These are phyloP conservation scores for Crithidia expoeki DNA, from an alignment of 208 protist species.

Conservation along the genomic window DNA sequence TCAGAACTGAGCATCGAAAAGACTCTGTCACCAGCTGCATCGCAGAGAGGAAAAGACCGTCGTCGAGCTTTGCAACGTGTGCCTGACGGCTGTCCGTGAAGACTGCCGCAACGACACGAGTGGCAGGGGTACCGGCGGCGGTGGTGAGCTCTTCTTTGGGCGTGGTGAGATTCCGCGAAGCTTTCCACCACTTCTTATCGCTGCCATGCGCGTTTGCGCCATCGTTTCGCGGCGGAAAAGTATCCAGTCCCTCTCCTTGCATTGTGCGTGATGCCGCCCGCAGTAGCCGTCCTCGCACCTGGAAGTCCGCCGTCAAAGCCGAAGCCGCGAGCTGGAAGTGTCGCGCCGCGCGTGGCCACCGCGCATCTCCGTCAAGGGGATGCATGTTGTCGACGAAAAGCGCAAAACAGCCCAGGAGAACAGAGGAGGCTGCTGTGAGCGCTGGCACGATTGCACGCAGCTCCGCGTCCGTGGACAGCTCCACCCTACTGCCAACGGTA, in stretches of 20 bases:
- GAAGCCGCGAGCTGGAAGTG: constrained; percentile 6
- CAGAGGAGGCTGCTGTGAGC: constrained; percentile 27
- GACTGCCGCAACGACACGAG: neutral
- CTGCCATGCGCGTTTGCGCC: neutral
- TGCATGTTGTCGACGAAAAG: constrained; percentile 28
- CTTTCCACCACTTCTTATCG: constrained; percentile 22
- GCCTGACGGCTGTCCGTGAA: constrained; percentile 1
- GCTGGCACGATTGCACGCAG: constrained; percentile 22
- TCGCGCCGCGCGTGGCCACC: constrained; percentile 5
- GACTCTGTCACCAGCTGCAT: constrained; percentile 22
- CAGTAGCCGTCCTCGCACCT: constrained; percentile 17
- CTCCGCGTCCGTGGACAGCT: constrained; percentile 10
- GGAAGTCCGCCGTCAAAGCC: constrained; percentile 9
- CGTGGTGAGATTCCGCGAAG: constrained; percentile 11
- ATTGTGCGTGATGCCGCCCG: constrained; percentile 16
- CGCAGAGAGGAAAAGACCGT: constrained; percentile 29
- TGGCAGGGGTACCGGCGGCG: neutral
- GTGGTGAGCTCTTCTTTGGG: neutral
- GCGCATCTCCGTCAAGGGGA: constrained; percentile 11
- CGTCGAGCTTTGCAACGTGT: constrained; percentile 30
- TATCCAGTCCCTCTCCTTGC: neutral
- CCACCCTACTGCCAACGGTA: constrained; percentile 2
- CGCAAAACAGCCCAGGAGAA: constrained; percentile 32
- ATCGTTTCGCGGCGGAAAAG: neutral
- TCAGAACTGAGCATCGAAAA: constrained; percentile 16